These are phyloP conservation scores for Ceratobasidium sp. DNA, from an alignment of 1,284 basidiomycete species.

Conservation along the genomic window DNA sequence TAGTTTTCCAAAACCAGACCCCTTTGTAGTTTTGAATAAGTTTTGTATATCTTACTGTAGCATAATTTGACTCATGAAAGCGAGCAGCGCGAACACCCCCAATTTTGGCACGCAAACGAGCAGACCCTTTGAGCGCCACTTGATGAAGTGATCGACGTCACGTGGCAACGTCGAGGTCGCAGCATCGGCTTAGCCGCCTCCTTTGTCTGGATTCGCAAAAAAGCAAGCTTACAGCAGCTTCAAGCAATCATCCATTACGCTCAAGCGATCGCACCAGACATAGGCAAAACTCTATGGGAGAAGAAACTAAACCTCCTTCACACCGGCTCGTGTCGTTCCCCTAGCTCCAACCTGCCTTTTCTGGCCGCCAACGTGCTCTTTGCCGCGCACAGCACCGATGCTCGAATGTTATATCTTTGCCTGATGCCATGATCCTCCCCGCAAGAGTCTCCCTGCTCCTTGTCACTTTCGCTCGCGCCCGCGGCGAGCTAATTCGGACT, in stretches of 20 bases:
- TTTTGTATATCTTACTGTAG: too few relatives aligned
- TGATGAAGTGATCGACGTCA: too few relatives aligned
- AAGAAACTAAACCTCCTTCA: conserved; percentile 6
- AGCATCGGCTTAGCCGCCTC: too few relatives aligned
- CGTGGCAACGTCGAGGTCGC: too few relatives aligned
- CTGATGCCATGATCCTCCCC: not conserved
- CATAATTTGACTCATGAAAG: too few relatives aligned
- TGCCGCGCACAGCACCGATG: conserved; percentile 27
- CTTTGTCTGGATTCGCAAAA: conserved; percentile 8
- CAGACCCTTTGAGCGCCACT: too few relatives aligned
- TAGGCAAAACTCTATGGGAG: conserved; percentile 23
- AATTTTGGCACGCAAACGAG: too few relatives aligned
- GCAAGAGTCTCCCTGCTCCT: conserved; percentile 24
- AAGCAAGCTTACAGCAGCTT: not conserved
- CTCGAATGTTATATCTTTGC: conserved; percentile 21
- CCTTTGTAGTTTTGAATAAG: conserved; percentile 24
- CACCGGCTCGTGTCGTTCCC: not conserved
- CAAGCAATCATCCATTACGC: conserved; percentile 9
- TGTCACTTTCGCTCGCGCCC: conserved; percentile 7
- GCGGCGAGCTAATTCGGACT: not conserved
- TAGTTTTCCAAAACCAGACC: not conserved
- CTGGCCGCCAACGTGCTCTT: not conserved
- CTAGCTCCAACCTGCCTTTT: conserved; percentile 27
- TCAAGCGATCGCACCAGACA: not conserved
- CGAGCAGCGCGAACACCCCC: too few relatives aligned